phyloP scores from a whole-genome alignment of 495 filamentous ascomycete species.

The Annulohypoxylon moriforme region DNA sequence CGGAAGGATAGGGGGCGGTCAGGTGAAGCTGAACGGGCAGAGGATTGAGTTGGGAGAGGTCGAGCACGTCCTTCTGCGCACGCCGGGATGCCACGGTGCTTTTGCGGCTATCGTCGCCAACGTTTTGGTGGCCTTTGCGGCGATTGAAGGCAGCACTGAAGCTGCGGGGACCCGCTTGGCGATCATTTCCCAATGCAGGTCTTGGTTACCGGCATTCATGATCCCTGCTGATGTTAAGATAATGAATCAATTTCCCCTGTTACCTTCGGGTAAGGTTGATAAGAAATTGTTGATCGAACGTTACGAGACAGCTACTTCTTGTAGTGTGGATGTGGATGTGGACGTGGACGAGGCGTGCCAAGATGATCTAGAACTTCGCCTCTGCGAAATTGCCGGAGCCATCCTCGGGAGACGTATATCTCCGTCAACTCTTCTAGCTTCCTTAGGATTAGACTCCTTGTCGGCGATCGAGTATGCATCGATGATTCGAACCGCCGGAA shows the following conservation, averaged over 20 bases:
- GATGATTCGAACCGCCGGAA: constrained; percentile 62
- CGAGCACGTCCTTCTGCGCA: constrained; percentile 72
- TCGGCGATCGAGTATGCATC: constrained; percentile 74
- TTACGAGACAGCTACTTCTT: constrained; percentile 54
- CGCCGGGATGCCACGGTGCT: constrained; percentile 63
- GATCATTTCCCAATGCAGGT: constrained; percentile 68
- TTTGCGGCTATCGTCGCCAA: constrained; percentile 70
- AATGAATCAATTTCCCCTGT: constrained; percentile 69
- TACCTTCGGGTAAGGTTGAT: constrained; percentile 84
- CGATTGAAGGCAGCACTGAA: constrained; percentile 54
- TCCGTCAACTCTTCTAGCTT: constrained; percentile 59
- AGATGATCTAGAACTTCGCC: constrained; percentile 56
- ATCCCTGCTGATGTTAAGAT: constrained; percentile 75
- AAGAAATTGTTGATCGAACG: constrained; percentile 69
- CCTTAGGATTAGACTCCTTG: constrained; percentile 77
- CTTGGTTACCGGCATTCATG: constrained; percentile 83
- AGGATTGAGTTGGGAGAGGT: constrained; percentile 86
- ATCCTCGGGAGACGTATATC: constrained; percentile 58
- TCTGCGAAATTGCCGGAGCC: constrained; percentile 59
- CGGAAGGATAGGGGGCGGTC: constrained; percentile 79
- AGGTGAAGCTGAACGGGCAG: constrained; percentile 86
- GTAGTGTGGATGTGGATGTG: background rate
- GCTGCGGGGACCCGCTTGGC: constrained; percentile 36
- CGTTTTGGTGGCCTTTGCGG: constrained; percentile 75
- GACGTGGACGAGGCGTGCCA: constrained; percentile 31